Evolutionary conservation across 805 yeast species (phyloP), one percentile per base, ranked within the genome.

Genomic region (Candida orba): DNA sequence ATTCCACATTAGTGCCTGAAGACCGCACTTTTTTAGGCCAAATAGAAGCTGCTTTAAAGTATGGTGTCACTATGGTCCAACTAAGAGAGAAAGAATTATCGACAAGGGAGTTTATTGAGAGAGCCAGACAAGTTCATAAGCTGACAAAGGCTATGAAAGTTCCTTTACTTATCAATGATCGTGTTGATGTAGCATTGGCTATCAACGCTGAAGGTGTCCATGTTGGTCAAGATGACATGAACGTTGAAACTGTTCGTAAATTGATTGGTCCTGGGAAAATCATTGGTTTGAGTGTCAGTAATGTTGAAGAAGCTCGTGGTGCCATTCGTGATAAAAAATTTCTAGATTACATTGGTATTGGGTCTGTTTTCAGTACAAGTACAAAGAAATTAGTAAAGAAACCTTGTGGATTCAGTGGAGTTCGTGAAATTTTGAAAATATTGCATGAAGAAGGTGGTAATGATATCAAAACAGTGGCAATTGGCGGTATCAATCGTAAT

Each of bases 161-260:
- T 8, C 96, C 96, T 0, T 67, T 89, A 51, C 76, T 89, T 30
- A 88, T 89, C 56, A 87, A 89, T 52, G 96, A 89, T 56, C 67
- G 96, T 41, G 73, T 87, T 3, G 97, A 89, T 57, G 87, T 90
- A 12, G 96, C 96, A 0, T 65, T 90, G 36, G 96, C 96, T 0
- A 71, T 87, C 44, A 93, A 76, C 52, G 95, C 95, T 2, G 96
- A 87, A 50, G 95, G 95, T 31, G 82, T 90, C 8, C 97, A 89
- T 65, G 86, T 89, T 18, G 97, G 97, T 1, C 96, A 89, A 60
- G 89, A 81, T 42, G 97, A 89, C 58, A 85, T 89, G 86, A 66
- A 69, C 4, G 63, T 63, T 8, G 52, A 53, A 1, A 52, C 71
- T 33, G 93, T 78, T 1, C 64, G 96, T 32, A 56, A 67, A 52